Evolutionary conservation across 1,139 yeast genomes (phyloP), one percentile per base, ranked within the genome.

Genomic region (Geotrichum citri-aurantii): DNA sequence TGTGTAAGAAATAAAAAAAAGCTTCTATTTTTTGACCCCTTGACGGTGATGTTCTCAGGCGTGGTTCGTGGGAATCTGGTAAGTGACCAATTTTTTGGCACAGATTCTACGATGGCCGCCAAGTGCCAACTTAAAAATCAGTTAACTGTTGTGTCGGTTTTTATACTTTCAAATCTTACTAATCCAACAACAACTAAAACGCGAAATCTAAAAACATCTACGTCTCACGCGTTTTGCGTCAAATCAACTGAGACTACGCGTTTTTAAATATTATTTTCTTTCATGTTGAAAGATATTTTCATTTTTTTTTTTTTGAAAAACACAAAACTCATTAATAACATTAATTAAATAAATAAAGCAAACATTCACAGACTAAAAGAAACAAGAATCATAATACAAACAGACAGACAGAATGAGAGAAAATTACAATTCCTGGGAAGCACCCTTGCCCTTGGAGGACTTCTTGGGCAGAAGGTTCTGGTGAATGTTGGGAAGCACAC

Each of bases 401-500:
- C 44, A 37, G 17, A 37, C 44, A n/a, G 44, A 37, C 44, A 37
- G 44, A 37, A 37, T 37, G 44, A 14, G n/a, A 37, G 17, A 5
- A 31, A 37, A 37, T 50, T 46, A 48, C 27, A 33, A 47, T 24
- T 27, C 51, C 49, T 55, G 50, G 51, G 51, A 29, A 44, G 49
- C 47, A 21, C 56, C 56, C 47, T 53, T 53, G 47, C 56, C 56
- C 51, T 53, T 37, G 21, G 52, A 48, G 24, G 56, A 48, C 52
- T 54, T 48, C 52, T 54, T 85, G 80, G 97, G 97, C 78, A 91
- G 85, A 79, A 92, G 85, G 82, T 88, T 87, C 79, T 86, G 92
- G 81, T 92, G 97, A 76, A 75, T 74, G 88, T 92, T 91, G 82
- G 96, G 97, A 77, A 89, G 83, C 69, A 89, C 97, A 87, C 97